Conservation (phyloP, 176 grass and related monocot genomes). For the Musa troglodytarum region DNA sequence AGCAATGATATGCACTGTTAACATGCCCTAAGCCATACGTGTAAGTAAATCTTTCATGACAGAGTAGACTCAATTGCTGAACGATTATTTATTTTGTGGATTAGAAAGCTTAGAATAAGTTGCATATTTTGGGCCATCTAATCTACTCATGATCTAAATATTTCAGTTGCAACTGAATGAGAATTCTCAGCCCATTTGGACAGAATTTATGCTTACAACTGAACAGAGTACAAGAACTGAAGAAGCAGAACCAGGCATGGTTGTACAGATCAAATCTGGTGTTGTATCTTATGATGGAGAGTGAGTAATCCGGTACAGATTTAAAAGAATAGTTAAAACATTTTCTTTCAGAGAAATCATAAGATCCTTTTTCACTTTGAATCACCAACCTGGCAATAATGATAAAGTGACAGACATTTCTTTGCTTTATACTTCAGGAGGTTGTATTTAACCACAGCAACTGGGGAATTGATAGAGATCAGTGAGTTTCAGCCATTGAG, state of each 20-base stretch:
- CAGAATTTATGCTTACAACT: constrained; percentile 46
- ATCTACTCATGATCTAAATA: constrained; percentile 5
- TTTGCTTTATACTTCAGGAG: constrained; percentile 48
- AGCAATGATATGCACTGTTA: neutral
- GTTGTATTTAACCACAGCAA: constrained; percentile 57
- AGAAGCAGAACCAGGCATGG: constrained; percentile 31
- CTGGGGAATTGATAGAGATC: constrained; percentile 70
- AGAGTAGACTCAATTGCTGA: neutral
- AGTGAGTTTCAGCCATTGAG: constrained; percentile 78
- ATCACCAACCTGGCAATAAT: neutral
- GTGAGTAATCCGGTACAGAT: constrained; percentile 32
- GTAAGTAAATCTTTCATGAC: neutral
- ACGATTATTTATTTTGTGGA: neutral
- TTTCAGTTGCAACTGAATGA: constrained; percentile 98
- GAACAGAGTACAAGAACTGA: constrained; percentile 29
- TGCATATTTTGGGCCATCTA: constrained; percentile 12
- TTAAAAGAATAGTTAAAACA: neutral
- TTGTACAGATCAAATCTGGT: constrained; percentile 46
- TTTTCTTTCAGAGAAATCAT: neutral
- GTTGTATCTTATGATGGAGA: constrained; percentile 55
- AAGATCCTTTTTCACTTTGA: neutral
- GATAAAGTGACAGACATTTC: neutral
- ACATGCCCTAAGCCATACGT: neutral
- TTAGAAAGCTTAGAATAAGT: neutral
- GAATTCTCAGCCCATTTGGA: constrained; percentile 89